Conservation (phyloP, 805 yeast genomes). For the Metschnikowia proteae region DNA sequence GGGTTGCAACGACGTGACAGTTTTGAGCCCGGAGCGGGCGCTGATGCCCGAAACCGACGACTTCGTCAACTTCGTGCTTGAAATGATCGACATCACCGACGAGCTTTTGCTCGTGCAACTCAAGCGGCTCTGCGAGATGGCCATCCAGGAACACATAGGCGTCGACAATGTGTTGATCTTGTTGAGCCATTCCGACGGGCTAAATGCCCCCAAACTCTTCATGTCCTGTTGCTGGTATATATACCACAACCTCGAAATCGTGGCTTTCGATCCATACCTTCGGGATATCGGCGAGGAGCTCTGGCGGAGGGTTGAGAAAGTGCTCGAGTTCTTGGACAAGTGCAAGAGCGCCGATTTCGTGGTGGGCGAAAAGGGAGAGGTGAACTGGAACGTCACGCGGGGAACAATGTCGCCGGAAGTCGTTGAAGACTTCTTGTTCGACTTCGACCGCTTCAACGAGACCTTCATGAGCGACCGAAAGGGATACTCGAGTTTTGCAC, state of each 20-base stretch:
- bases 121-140: slow-evolving; percentile 58
- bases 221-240: slow-evolving; percentile 65
- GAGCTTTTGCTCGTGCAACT: slow-evolving; percentile 58
- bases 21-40: slow-evolving; percentile 14
- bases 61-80: slow-evolving; percentile 53
- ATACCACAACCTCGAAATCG: slow-evolving; percentile 57
- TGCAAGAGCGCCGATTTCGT: slow-evolving; percentile 26
- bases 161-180: slow-evolving; percentile 59
- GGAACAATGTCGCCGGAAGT: not conserved
- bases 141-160: slow-evolving; percentile 51
- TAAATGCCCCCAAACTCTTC: slow-evolving; percentile 52
- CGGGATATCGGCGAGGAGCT: slow-evolving; percentile 27
- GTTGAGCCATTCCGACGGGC: slow-evolving; percentile 49
- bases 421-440: slow-evolving; percentile 19
- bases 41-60: slow-evolving; percentile 35
- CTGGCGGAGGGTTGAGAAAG: slow-evolving; percentile 25
- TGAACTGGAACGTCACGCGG: slow-evolving; percentile 6
- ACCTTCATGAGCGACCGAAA: slow-evolving; percentile 32
- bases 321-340: slow-evolving; percentile 24
- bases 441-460: slow-evolving; percentile 24
- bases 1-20: slow-evolving; percentile 44
- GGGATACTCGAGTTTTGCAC: slow-evolving; percentile 33
- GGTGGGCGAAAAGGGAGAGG: slow-evolving; percentile 17
- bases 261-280: slow-evolving; percentile 47
- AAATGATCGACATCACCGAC: slow-evolving; percentile 58